Evolutionary conservation across 768 basidiomycete species (phyloP).

Genomic region (Gloeostereum incarnatum): DNA sequence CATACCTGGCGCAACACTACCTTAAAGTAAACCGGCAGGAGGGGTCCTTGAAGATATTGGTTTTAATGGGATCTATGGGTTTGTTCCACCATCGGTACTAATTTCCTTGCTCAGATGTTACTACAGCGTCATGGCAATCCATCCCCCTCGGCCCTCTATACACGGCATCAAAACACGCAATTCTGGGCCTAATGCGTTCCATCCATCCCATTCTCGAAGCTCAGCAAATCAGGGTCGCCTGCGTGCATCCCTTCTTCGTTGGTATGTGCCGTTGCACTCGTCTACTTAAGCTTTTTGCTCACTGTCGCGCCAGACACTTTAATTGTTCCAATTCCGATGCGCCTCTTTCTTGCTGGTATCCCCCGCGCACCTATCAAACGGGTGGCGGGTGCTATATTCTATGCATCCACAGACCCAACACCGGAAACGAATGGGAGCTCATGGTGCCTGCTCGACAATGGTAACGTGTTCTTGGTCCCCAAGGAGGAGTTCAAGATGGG

Average conservation of each 20-base stretch:
- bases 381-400: slow-evolving; percentile 21
- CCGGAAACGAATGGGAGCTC: slow-evolving; percentile 15
- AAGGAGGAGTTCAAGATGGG: slow-evolving; percentile 15
- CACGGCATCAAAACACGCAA: slow-evolving; percentile 21
- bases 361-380: slow-evolving; percentile 19
- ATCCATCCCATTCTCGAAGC: slow-evolving; percentile 10
- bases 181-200: slow-evolving; percentile 21
- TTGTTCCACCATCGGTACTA: background rate
- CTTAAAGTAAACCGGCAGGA: slow-evolving; percentile 10
- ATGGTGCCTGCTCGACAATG: slow-evolving; percentile 19
- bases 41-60: slow-evolving; percentile 16
- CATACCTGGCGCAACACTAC: slow-evolving; percentile 22
- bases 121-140: slow-evolving; percentile 19
- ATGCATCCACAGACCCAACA: slow-evolving; percentile 17
- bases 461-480: slow-evolving; percentile 15
- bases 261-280: slow-evolving; percentile 9
- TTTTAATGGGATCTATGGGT: slow-evolving; percentile 26
- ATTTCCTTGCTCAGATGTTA: background rate
- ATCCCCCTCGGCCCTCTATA: slow-evolving; percentile 18
- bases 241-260: slow-evolving; percentile 22
- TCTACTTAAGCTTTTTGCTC: background rate
- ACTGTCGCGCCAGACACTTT: slow-evolving; percentile 12
- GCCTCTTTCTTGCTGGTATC: slow-evolving; percentile 15
- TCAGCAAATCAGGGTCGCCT: slow-evolving; percentile 14
- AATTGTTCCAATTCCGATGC: slow-evolving; percentile 12